Percentiles rank a stretch among this genome's conserved stretches.
phyloP scores from a whole-genome alignment of 2,329 filamentous ascomycete genomes.

The Penicillium sp. region DNA sequence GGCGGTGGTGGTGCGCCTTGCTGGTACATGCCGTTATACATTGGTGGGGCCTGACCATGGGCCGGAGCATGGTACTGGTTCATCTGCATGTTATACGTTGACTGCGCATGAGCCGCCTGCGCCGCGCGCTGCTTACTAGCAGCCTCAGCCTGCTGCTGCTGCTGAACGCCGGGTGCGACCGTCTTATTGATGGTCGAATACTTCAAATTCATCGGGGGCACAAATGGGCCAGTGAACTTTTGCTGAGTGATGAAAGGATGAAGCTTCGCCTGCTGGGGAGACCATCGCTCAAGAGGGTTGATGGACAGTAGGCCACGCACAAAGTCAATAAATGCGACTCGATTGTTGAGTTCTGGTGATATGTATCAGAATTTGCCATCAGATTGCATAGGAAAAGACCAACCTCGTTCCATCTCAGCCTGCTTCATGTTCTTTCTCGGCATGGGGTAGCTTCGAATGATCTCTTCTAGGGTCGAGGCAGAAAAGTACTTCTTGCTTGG shows the following conservation, averaged over 20 bases:
- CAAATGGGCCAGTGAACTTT: slow-evolving; percentile 93
- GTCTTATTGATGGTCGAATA: slow-evolving; percentile 80
- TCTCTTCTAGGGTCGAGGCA: slow-evolving; percentile 88
- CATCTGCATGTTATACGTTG: slow-evolving; percentile 65
- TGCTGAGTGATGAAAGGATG: slow-evolving; percentile 98
- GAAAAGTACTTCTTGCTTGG: slow-evolving; percentile 99
- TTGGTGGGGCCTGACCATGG: slow-evolving; percentile 55
- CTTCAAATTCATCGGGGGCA: slow-evolving; percentile 95
- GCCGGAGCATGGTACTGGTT: slow-evolving; percentile 52
- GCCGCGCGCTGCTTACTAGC: slow-evolving; percentile 84
- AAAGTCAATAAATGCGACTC: slow-evolving; percentile 96
- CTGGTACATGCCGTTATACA: slow-evolving; percentile 78
- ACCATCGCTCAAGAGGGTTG: slow-evolving; percentile 95
- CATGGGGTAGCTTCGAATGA: slow-evolving; percentile 98
- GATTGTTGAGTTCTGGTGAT: slow-evolving; percentile 89
- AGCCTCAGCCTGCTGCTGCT: slow-evolving; percentile 92
- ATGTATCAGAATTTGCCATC: slow-evolving; percentile 18
- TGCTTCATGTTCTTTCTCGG: slow-evolving; percentile 99
- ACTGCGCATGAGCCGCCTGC: slow-evolving; percentile 65
- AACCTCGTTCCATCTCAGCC: slow-evolving; percentile 92
- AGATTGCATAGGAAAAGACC: slow-evolving; percentile 24
- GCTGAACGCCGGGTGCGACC: slow-evolving; percentile 87
- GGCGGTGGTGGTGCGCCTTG: slow-evolving; percentile 72
- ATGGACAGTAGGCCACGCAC: slow-evolving; percentile 89
- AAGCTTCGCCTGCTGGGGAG: slow-evolving; percentile 92